Evolutionary conservation across 345 rosid species (phyloP), one percentile per base, ranked within the genome.

Genomic region (Anacardium occidentale): DNA sequence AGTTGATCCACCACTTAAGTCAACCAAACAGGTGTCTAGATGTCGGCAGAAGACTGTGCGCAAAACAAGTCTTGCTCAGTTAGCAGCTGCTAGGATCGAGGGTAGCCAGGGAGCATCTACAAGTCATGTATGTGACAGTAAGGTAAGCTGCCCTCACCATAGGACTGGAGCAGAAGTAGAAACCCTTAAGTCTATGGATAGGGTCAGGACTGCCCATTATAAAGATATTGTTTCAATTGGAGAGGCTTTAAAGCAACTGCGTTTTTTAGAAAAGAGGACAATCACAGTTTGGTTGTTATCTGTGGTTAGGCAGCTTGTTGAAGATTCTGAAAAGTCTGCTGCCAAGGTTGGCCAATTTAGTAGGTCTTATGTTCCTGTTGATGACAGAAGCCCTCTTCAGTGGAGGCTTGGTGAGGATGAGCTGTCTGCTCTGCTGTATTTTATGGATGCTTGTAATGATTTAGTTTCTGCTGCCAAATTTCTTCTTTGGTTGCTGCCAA

Each of bases 51-150:
- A 94, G 83, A 62, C 82, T 78, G 95, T 81, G 14, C 98, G 91
- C 21, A 94, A 87, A 83, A 92, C 93, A 74, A 89, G 93, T 63
- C 91, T 95, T 73, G 91, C 98, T 79, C 97, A 95, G 57, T 76
- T 95, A 81, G 94, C 94, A 64, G 87, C 97, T 83, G 88, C 93
- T 78, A 86, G 99, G 80, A 92, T 95, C 77, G 98, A 95, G 80
- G 91, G 91, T 84, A 95, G 98, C 84, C 98, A 87, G 81, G 99
- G 98, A 60, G 96, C 97, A 68, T 92, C 99, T 47, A 88, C 98
- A 12, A 95, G 99, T 77, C 99, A 92, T 74, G 84, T 91, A 37
- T 89, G 95, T 84, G 95, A 91, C 74, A 91, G 71, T 62, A 96
- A 87, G 84, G 84, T 84, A 67, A 83, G 64, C 82, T 88, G 96